Evolutionary conservation across 768 basidiomycete species (phyloP), one percentile per base, ranked within the genome.

Genomic region (Amyloporia xantha): DNA sequence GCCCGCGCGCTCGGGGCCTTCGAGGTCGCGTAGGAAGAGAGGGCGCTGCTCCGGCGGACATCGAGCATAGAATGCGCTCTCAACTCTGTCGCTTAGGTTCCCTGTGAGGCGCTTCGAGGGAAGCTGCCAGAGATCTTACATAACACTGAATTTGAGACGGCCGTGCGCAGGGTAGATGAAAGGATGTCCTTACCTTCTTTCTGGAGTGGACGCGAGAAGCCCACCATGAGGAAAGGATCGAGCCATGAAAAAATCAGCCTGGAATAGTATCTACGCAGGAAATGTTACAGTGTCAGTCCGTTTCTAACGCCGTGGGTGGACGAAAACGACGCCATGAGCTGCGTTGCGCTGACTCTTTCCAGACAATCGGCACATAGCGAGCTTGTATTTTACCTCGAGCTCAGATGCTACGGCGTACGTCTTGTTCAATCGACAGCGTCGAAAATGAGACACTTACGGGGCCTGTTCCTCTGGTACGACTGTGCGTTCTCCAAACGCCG

Each of bases 181-280:
- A n/a, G n/a, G 30, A 33, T 33, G 30, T 33, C 28, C 49, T 5
- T 30, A 77, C 81, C 81, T 39, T 82, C 79, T 57, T 73, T 70
- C 63, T 78, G 67, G 9, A 81, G 54, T 0, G 80, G 80, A 43
- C 81, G 67, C 10, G 78, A 74, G 56, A 75, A 83, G 1, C 81
- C 81, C 12, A 82, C 79, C 25, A 67, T 64, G 4, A 82, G 66
- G 51, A 84, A 72, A 1, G 79, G 70, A 23, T 64, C 66, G 6
- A 82, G 58, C 80, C 81, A 82, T n/a, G 70, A 65, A 26, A 78
- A 75, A 26, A 75, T 52, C 1, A 80, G 59, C 27, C 66, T 67
- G 6, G 77, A 79, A 47, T 6, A 54, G 67, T 48, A 77, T 78
- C 54, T 21, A 26, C n/a, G n/a, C n/a, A 36, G 1, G 43, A 28